These are phyloP conservation scores for Dendrobium chrysotoxum DNA, from an alignment of 106 monocot species.

Conservation along the genomic window DNA sequence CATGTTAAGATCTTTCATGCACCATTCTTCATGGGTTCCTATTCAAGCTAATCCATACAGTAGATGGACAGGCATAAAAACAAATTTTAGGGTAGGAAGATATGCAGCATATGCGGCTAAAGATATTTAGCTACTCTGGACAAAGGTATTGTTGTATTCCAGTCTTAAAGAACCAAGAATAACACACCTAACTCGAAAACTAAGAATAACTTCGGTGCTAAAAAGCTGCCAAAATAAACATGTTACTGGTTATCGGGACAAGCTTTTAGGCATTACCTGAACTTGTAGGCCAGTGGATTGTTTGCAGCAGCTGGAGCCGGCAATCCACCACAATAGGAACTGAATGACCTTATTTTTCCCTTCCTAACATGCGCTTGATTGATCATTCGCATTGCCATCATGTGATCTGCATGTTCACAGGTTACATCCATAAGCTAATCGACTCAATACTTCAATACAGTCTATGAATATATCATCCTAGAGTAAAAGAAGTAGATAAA, in stretches of 20 bases:
- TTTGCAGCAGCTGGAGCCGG: constrained; percentile 96
- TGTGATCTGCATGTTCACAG: constrained; percentile 60
- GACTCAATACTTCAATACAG: neutral
- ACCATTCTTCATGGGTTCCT: neutral
- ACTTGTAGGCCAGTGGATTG: constrained; percentile 95
- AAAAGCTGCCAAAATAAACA: neutral
- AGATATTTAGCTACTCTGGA: neutral
- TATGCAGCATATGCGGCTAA: neutral
- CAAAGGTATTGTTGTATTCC: neutral
- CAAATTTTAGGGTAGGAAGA: neutral
- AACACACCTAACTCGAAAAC: neutral
- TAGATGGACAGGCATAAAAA: neutral
- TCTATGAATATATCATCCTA: neutral
- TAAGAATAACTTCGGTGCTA: neutral
- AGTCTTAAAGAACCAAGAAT: neutral
- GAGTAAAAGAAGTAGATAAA: neutral
- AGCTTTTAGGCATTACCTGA: constrained; percentile 46
- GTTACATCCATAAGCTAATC: neutral
- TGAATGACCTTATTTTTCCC: constrained; percentile 70
- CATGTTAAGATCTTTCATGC: neutral
- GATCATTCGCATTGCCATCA: constrained; percentile 99
- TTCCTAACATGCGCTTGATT: constrained; percentile 67
- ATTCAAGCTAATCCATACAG: no score
- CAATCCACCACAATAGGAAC: constrained; percentile 93
- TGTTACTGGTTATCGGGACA: neutral